Evolutionary conservation across 257 asterid species (phyloP), one percentile per base, ranked within the genome.

Genomic region (Fraxinus pennsylvanica): DNA sequence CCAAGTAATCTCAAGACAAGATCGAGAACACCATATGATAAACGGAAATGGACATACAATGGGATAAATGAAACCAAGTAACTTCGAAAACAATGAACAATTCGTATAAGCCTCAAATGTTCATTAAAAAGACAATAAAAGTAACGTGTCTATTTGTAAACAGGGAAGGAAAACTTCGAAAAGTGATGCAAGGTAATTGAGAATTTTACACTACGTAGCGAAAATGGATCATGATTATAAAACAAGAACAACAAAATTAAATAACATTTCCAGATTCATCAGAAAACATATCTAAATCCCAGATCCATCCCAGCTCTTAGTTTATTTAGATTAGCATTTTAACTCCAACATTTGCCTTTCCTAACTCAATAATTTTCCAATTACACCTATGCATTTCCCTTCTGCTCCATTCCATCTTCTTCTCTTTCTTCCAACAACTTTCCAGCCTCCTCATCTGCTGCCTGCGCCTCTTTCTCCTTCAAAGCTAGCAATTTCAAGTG

Each of bases 351-450:
- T 30, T 13, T 29, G 72, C 21, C 41, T 36, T 57, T 69, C 7
- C 59, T 67, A 36, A 68, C 41, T 72, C 59, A 27, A 74, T 5
- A 66, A 73, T 27, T 13, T 32, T 61, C 68, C 77, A 86, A 36
- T 83, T 82, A 87, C 47, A 84, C 82, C 7, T 71, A 81, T 17
- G 91, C 9, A 67, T 86, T 88, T 9, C 84, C 78, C 79, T 86
- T 90, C 81, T 86, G 82, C 80, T 87, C 92, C 68, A 77, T 66
- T 75, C 86, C 89, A 50, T 83, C 84, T 39, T 77, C 84, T 68
- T 89, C 88, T 76, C 81, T 82, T 35, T 85, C 91, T 21, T 74
- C 80, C 74, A 91, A 30, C 73, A 88, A 79, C 81, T 79, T 82
- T 61, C 88, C 93, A 0, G 75, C 61, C 67, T 91, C 93, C 47